Percentiles rank a stretch among this genome's conserved stretches.
Evolutionary conservation across 129 eudicot species (phyloP).

Genomic region (Logfia minima): DNA sequence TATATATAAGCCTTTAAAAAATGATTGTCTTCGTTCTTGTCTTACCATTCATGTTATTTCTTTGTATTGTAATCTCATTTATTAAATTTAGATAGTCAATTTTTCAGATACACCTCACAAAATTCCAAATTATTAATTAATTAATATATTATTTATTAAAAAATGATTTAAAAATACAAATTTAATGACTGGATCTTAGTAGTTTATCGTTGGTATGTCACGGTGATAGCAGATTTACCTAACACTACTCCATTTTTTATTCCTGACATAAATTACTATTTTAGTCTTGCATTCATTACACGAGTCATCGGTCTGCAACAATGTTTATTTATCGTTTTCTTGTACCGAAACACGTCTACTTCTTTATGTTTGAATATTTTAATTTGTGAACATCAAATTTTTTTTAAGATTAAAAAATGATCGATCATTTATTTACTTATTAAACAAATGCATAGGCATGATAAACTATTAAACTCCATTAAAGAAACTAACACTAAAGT

Average conservation of each 20-base stretch:
- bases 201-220: conserved; percentile 8
- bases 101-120: conserved; percentile 25
- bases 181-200: not conserved
- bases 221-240: conserved; percentile 10
- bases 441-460: no score
- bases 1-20: not conserved
- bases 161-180: not conserved
- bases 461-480: no score
- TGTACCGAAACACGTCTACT: not conserved
- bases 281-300: not conserved
- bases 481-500: no score
- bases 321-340: not conserved
- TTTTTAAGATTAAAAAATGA: no score
- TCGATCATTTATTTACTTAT: no score
- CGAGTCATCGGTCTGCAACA: not conserved
- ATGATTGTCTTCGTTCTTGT: not conserved
- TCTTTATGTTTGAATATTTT: not conserved
- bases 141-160: not conserved
- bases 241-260: not conserved
- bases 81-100: conserved; percentile 15
- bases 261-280: not conserved
- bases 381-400: no score
- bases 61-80: conserved; percentile 1
- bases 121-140: conserved; percentile 27
- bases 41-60: conserved; percentile 7